phyloP scores from a whole-genome alignment of 805 yeast species.

The Monosporozyma siamensis region DNA sequence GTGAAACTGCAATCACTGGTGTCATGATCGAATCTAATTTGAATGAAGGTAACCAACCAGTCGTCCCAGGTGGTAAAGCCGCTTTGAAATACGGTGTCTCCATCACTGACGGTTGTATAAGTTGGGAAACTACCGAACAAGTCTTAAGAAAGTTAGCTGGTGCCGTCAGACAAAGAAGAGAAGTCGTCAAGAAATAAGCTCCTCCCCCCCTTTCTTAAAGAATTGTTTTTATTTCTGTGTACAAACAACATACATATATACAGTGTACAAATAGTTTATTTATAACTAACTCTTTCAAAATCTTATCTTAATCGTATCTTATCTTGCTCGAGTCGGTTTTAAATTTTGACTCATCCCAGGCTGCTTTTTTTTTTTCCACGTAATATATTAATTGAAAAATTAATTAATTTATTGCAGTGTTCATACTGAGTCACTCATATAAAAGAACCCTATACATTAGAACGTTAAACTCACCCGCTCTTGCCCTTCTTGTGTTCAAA shows the following conservation, averaged over 20 bases:
- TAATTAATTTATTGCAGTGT: too few relatives aligned
- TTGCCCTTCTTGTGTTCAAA: too few relatives aligned
- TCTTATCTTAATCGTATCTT: too few relatives aligned
- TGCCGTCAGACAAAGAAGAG: constrained; percentile 80
- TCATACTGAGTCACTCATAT: background rate
- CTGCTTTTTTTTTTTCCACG: too few relatives aligned
- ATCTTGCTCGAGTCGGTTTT: too few relatives aligned
- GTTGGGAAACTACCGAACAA: constrained; percentile 78
- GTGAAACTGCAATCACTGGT: constrained; percentile 77
- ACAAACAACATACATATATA: too few relatives aligned
- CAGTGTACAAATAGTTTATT: too few relatives aligned
- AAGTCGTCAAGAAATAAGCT: constrained; percentile 14
- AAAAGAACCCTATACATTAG: too few relatives aligned
- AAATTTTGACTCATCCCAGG: too few relatives aligned
- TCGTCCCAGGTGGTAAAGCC: constrained; percentile 45
- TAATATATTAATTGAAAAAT: too few relatives aligned
- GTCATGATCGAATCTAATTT: constrained; percentile 93
- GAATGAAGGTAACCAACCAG: constrained; percentile 82
- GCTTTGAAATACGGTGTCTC: constrained; percentile 86
- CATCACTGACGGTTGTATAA: constrained; percentile 94
- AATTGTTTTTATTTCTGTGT: background rate
- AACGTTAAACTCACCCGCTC: too few relatives aligned
- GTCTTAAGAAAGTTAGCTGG: constrained; percentile 72
- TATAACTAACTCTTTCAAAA: too few relatives aligned
- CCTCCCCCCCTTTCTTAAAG: background rate